Evolutionary conservation across 805 yeast species (phyloP).

Genomic region (Yarrowia sp.): DNA sequence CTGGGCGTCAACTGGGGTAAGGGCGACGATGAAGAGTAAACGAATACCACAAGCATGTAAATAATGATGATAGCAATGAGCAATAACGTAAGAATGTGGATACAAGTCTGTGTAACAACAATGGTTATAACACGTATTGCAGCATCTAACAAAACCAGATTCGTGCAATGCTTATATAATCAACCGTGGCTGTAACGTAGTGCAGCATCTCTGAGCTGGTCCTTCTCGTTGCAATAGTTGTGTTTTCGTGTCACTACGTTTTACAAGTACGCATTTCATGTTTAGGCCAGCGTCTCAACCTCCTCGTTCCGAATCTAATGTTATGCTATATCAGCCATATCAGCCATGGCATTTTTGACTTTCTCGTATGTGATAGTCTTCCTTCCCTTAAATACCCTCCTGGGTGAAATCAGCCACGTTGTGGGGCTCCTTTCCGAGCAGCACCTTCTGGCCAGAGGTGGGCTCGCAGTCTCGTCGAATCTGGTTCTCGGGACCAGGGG

Average conservation of each 20-base stretch:
- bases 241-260: too few species aligned
- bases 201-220: too few species aligned
- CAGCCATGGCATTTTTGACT: slow-evolving; percentile 20
- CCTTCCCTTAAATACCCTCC: slow-evolving; percentile 27
- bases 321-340: slow-evolving; percentile 22
- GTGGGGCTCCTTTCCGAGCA: slow-evolving; percentile 58
- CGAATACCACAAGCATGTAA: background rate
- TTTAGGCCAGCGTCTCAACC: background rate
- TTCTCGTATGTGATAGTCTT: background rate
- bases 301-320: slow-evolving; percentile 5
- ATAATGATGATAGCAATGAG: slow-evolving; percentile 3
- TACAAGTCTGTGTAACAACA: too few species aligned
- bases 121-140: too few species aligned
- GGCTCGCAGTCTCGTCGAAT: slow-evolving; percentile 75
- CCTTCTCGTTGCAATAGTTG: too few species aligned
- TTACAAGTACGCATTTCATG: background rate
- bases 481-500: slow-evolving; percentile 66
- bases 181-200: too few species aligned
- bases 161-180: too few species aligned
- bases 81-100: background rate
- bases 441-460: slow-evolving; percentile 60
- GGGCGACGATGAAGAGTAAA: slow-evolving; percentile 44
- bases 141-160: too few species aligned
- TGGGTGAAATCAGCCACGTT: slow-evolving; percentile 70
- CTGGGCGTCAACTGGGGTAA: slow-evolving; percentile 89